These are phyloP conservation scores for Aspergillus taichungensis DNA, from an alignment of 495 filamentous ascomycete genomes.

Conservation along the genomic window DNA sequence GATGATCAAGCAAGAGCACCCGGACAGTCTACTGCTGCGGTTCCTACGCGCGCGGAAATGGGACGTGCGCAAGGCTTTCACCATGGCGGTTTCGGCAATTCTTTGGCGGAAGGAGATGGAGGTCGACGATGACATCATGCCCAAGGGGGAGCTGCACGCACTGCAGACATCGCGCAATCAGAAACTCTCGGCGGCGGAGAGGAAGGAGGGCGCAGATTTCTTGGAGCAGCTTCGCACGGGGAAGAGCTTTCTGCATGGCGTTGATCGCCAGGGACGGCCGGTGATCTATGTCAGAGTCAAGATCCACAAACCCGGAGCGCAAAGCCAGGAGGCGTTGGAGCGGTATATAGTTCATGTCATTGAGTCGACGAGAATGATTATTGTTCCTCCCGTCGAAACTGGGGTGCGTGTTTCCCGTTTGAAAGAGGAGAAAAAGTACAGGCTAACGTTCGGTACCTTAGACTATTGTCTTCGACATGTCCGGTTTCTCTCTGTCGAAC, in stretches of 20 bases:
- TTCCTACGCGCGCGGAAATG: slow-evolving; percentile 85
- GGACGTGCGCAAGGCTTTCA: slow-evolving; percentile 79
- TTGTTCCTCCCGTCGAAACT: slow-evolving; percentile 67
- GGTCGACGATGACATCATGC: slow-evolving; percentile 72
- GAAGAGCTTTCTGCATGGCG: slow-evolving; percentile 79
- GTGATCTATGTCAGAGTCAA: slow-evolving; percentile 71
- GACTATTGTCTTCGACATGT: slow-evolving; percentile 86
- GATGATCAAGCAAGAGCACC: slow-evolving; percentile 41
- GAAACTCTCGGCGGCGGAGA: slow-evolving; percentile 36
- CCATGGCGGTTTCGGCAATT: slow-evolving; percentile 81
- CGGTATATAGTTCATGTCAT: slow-evolving; percentile 80
- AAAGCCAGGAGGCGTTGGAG: slow-evolving; percentile 68
- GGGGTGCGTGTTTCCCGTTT: slow-evolving; percentile 48
- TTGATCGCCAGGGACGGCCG: slow-evolving; percentile 68
- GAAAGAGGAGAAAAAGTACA: not conserved
- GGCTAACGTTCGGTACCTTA: slow-evolving; percentile 12
- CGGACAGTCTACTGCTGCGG: slow-evolving; percentile 74
- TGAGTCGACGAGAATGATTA: slow-evolving; percentile 68
- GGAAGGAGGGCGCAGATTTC: slow-evolving; percentile 53
- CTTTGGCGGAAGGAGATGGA: slow-evolving; percentile 74
- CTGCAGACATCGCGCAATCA: slow-evolving; percentile 41
- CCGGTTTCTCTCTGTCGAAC: slow-evolving; percentile 62
- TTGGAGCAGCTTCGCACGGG: slow-evolving; percentile 70
- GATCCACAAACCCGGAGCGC: slow-evolving; percentile 69
- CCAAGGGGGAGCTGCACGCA: slow-evolving; percentile 57